phyloP scores from a whole-genome alignment of 1,284 basidiomycete species.

The Mycosarcoma mackinlayi region DNA sequence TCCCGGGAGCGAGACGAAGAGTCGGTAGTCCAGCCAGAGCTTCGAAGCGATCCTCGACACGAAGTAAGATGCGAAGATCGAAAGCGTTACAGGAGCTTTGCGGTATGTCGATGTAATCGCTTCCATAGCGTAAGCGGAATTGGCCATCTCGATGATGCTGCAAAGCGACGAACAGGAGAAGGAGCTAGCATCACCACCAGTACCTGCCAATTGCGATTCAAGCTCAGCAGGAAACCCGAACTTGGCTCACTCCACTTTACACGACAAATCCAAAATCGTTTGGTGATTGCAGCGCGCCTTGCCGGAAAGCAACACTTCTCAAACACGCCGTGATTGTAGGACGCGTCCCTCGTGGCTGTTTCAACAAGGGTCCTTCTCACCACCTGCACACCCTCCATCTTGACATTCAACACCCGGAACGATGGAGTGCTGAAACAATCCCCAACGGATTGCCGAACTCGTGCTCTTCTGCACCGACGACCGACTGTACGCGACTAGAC shows the following conservation, averaged over 20 bases:
- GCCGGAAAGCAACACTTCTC: conserved; percentile 12
- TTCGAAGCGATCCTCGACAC: conserved; percentile 28
- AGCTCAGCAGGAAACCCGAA: too few species aligned
- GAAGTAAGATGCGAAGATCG: conserved; percentile 34
- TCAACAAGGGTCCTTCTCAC: conserved; percentile 2
- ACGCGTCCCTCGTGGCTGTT: conserved; percentile 2
- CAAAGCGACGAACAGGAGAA: too few species aligned
- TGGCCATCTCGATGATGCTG: conserved; percentile 10
- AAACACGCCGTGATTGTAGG: conserved; percentile 1
- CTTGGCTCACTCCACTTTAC: conserved; percentile 28
- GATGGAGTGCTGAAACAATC: neutral
- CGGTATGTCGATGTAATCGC: conserved; percentile 25
- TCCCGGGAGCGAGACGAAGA: conserved; percentile 39
- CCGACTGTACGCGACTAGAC: neutral
- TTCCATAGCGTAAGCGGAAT: conserved; percentile 6
- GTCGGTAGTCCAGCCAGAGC: conserved; percentile 32
- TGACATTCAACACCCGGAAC: neutral
- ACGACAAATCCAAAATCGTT: conserved; percentile 3
- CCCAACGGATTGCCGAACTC: neutral
- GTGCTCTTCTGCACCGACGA: neutral
- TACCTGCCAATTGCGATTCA: too few species aligned
- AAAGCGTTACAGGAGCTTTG: conserved; percentile 32
- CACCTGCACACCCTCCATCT: neutral
- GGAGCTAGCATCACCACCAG: too few species aligned
- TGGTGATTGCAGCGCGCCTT: conserved; percentile 3